Percentiles rank a stretch among this genome's conserved stretches.
phyloP scores from a whole-genome alignment of 208 protist species.

The Leishmania tarentolae region DNA sequence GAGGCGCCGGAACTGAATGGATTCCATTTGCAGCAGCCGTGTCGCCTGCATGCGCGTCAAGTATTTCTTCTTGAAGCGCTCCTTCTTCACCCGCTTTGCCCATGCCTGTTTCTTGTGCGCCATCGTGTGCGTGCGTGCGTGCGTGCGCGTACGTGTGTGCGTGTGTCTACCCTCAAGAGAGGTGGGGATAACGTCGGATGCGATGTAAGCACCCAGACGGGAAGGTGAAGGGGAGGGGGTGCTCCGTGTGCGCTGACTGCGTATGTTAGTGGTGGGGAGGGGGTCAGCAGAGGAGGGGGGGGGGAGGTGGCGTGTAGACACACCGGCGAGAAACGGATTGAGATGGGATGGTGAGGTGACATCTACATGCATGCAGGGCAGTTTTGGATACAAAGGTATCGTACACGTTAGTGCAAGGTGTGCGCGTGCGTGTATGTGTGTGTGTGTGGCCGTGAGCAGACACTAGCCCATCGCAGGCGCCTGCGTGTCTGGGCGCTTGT shows the following conservation, averaged over 20 bases:
- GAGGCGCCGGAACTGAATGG: slow-evolving; percentile 94
- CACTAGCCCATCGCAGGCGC: too few relatives aligned
- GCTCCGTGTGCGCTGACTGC: not conserved
- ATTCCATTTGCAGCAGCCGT: slow-evolving; percentile 92
- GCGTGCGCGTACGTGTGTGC: not conserved
- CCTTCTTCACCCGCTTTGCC: slow-evolving; percentile 89
- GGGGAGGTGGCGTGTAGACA: not conserved
- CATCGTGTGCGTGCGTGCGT: slow-evolving; percentile 31
- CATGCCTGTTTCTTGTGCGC: slow-evolving; percentile 86
- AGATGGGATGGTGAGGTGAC: not conserved
- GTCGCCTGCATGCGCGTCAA: slow-evolving; percentile 94
- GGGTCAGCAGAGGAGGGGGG: not conserved
- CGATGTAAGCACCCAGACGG: not conserved
- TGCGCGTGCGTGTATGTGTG: not conserved
- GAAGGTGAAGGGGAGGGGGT: not conserved
- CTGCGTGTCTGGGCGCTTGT: too few relatives aligned
- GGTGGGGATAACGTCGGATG: not conserved
- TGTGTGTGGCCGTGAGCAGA: too few relatives aligned
- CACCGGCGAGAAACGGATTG: not conserved
- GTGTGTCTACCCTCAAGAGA: not conserved
- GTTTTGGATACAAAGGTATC: not conserved
- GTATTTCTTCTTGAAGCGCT: slow-evolving; percentile 93
- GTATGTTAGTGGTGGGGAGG: not conserved
- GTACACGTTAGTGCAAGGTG: not conserved
- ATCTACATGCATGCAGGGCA: not conserved